phyloP scores from a whole-genome alignment of 129 eudicot species.

The Escallonia rubra region DNA sequence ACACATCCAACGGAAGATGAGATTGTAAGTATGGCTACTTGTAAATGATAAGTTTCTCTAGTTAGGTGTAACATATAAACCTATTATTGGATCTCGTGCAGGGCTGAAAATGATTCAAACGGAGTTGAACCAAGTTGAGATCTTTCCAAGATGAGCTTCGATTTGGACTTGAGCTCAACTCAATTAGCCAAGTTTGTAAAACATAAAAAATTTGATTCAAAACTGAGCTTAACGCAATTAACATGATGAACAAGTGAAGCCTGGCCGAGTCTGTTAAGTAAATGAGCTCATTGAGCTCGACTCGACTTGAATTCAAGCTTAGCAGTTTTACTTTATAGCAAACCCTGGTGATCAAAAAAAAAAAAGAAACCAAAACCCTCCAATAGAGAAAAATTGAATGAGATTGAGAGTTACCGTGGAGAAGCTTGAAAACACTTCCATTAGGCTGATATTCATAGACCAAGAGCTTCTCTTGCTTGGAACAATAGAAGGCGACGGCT shows the following conservation, averaged over 20 bases:
- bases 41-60: too few species aligned
- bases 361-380: not conserved
- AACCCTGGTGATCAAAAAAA: not conserved
- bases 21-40: not conserved
- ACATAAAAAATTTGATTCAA: too few species aligned
- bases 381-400: not conserved
- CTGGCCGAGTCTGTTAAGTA: not conserved
- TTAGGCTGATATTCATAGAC: constrained; percentile 71
- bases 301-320: not conserved
- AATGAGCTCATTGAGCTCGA: not conserved
- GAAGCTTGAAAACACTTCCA: constrained; percentile 69
- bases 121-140: too few species aligned
- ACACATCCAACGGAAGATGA: not conserved
- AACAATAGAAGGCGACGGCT: constrained; percentile 60
- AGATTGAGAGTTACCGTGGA: constrained; percentile 43
- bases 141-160: too few species aligned
- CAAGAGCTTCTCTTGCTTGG: constrained; percentile 69
- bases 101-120: too few species aligned
- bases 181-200: too few species aligned
- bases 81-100: too few species aligned
- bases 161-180: too few species aligned
- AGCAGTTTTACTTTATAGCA: not conserved
- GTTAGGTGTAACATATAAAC: too few species aligned
- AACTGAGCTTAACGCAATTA: not conserved
- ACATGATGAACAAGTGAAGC: not conserved